Evolutionary conservation across 1,284 basidiomycete genomes (phyloP).

Genomic region (Laetiporus sulphureus): DNA sequence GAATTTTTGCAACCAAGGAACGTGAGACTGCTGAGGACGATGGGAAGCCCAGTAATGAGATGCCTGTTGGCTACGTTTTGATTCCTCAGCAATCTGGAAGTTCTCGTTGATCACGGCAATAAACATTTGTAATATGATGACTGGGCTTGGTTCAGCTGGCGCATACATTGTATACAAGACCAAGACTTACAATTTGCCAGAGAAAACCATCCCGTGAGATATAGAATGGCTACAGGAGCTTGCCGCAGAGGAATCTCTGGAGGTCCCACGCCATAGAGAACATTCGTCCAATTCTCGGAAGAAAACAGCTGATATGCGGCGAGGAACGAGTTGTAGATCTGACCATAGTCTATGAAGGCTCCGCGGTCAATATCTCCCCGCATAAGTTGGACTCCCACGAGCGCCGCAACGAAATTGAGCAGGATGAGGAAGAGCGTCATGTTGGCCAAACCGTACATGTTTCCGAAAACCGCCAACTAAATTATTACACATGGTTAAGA

Average conservation of each 20-base stretch:
- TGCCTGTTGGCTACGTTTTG: slow-evolving; percentile 81
- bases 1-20: slow-evolving; percentile 68
- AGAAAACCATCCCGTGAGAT: slow-evolving; percentile 83
- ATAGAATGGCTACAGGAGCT: slow-evolving; percentile 67
- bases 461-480: slow-evolving; percentile 86
- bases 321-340: slow-evolving; percentile 85
- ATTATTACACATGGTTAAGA: slow-evolving; percentile 5
- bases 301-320: slow-evolving; percentile 92
- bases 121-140: slow-evolving; percentile 96
- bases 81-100: slow-evolving; percentile 89
- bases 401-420: slow-evolving; percentile 83
- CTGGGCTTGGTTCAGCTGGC: slow-evolving; percentile 33
- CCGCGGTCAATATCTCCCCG: slow-evolving; percentile 71
- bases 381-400: slow-evolving; percentile 71
- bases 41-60: slow-evolving; percentile 58
- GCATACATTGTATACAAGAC: slow-evolving; percentile 1
- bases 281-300: slow-evolving; percentile 90
- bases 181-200: slow-evolving; percentile 81
- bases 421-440: slow-evolving; percentile 92
- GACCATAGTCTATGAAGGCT: slow-evolving; percentile 75
- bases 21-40: slow-evolving; percentile 43
- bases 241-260: slow-evolving; percentile 69
- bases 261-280: slow-evolving; percentile 67
- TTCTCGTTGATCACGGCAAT: slow-evolving; percentile 99
- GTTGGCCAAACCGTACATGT: slow-evolving; percentile 87